Evolutionary conservation across 2,329 filamentous ascomycete genomes (phyloP).

Genomic region (Grosmannia penicillata): DNA sequence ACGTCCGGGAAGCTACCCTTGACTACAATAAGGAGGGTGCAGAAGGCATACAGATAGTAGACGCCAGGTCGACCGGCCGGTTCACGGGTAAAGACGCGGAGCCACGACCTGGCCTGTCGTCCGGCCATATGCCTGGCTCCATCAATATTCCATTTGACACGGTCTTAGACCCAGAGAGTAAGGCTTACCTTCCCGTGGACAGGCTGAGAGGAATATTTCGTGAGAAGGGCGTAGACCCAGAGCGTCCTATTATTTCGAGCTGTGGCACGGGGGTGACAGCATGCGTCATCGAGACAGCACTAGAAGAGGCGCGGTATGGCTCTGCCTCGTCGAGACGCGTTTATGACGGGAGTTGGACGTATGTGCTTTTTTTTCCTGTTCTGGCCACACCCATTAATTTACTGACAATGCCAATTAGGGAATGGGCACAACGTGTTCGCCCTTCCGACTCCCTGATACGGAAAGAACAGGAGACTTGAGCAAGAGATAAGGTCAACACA

Average conservation of each 20-base stretch:
- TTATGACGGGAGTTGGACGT: slow-evolving; percentile 98
- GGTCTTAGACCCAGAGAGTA: slow-evolving; percentile 69
- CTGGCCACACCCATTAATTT: neutral
- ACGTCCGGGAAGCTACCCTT: slow-evolving; percentile 62
- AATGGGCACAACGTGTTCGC: slow-evolving; percentile 11
- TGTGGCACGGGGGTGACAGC: slow-evolving; percentile 95
- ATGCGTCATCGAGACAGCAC: slow-evolving; percentile 73
- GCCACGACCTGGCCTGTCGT: slow-evolving; percentile 70
- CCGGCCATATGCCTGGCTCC: slow-evolving; percentile 83
- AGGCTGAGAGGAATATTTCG: slow-evolving; percentile 64
- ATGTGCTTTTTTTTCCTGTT: slow-evolving; percentile 28
- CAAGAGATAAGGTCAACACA: neutral
- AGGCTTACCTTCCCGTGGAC: slow-evolving; percentile 58
- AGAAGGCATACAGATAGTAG: slow-evolving; percentile 74
- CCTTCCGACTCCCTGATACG: slow-evolving; percentile 9
- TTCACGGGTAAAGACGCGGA: slow-evolving; percentile 77
- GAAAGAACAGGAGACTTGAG: slow-evolving; percentile 1
- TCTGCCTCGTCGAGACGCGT: slow-evolving; percentile 52
- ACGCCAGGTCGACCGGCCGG: slow-evolving; percentile 66
- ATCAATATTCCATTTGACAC: slow-evolving; percentile 68
- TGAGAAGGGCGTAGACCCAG: slow-evolving; percentile 63
- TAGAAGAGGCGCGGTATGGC: slow-evolving; percentile 65
- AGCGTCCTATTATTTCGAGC: slow-evolving; percentile 68
- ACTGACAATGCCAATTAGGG: slow-evolving; percentile 3
- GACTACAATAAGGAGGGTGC: slow-evolving; percentile 71